Conservation (phyloP, 208 protist species). For the Crithidia fasciculata region DNA sequence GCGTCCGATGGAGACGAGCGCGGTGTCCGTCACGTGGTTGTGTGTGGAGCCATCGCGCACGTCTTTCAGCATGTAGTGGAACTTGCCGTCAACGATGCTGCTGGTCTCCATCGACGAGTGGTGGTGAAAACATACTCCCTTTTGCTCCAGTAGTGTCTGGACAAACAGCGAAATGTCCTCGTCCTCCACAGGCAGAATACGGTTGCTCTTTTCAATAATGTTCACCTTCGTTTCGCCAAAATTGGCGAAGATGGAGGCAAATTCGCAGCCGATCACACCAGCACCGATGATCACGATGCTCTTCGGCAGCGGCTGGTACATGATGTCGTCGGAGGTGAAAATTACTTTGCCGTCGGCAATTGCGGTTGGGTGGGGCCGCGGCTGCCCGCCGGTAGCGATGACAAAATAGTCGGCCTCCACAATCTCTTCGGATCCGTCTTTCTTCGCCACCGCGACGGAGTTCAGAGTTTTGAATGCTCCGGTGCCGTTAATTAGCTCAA, state of each 20-base stretch:
- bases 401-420: constrained; percentile 90
- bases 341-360: constrained; percentile 81
- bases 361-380: constrained; percentile 74
- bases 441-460: constrained; percentile 44
- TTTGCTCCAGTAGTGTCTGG: constrained; percentile 73
- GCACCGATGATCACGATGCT: constrained; percentile 92
- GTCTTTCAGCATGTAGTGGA: constrained; percentile 81
- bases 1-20: constrained; percentile 89
- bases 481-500: constrained; percentile 56
- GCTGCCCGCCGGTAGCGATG: constrained; percentile 82
- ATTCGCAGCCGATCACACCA: constrained; percentile 93
- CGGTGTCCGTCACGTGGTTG: constrained; percentile 74
- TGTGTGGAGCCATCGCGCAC: constrained; percentile 45
- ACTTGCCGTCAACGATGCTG: constrained; percentile 68
- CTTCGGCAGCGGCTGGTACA: constrained; percentile 83
- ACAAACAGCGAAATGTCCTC: constrained; percentile 89
- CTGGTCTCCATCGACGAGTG: constrained; percentile 75
- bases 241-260: constrained; percentile 92
- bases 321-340: constrained; percentile 92
- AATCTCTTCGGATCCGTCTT: constrained; percentile 41
- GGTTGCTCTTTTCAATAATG: constrained; percentile 85
- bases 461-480: constrained; percentile 66
- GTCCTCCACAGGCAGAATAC: constrained; percentile 91
- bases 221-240: constrained; percentile 87
- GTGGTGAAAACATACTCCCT: constrained; percentile 86